A percentile compares a stretch with the other conserved stretches of the same genome.
phyloP scores from a whole-genome alignment of 2,329 filamentous ascomycete genomes.

The Aspergillus felis region DNA sequence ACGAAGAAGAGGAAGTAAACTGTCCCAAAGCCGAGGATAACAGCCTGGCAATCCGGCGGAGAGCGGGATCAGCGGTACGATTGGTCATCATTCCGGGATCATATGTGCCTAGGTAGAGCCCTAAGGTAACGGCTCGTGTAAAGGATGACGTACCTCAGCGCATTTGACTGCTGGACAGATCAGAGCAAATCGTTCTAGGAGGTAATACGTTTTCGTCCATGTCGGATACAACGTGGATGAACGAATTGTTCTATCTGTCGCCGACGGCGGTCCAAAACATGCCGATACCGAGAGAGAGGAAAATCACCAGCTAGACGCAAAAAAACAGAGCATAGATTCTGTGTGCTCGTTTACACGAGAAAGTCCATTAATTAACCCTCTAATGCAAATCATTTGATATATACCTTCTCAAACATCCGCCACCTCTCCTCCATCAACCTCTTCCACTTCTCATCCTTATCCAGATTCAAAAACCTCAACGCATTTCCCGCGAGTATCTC shows the following conservation, averaged over 20 bases:
- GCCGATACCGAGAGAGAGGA: background rate
- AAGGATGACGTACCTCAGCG: too few species aligned
- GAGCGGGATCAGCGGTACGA: background rate
- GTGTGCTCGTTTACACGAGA: background rate
- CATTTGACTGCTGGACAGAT: constrained; percentile 2
- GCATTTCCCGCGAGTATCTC: constrained; percentile 18
- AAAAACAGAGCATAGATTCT: background rate
- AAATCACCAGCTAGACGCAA: background rate
- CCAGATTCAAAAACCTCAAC: constrained; percentile 13
- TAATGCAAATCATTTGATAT: background rate
- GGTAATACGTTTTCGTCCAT: constrained; percentile 2
- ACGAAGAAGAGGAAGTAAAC: too few species aligned
- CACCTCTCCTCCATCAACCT: constrained; percentile 1
- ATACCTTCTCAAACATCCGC: constrained; percentile 2
- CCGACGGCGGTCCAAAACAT: background rate
- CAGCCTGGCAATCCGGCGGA: too few species aligned
- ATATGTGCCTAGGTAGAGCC: too few species aligned
- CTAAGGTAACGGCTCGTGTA: too few species aligned
- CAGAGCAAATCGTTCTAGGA: background rate
- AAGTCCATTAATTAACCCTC: background rate
- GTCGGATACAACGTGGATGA: constrained; percentile 2
- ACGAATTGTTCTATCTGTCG: background rate
- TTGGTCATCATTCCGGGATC: background rate
- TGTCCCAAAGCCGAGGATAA: background rate
- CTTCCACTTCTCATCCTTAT: constrained; percentile 5